Evolutionary conservation across 441 rosid genomes (phyloP).

Genomic region (Corymbia calophylla): DNA sequence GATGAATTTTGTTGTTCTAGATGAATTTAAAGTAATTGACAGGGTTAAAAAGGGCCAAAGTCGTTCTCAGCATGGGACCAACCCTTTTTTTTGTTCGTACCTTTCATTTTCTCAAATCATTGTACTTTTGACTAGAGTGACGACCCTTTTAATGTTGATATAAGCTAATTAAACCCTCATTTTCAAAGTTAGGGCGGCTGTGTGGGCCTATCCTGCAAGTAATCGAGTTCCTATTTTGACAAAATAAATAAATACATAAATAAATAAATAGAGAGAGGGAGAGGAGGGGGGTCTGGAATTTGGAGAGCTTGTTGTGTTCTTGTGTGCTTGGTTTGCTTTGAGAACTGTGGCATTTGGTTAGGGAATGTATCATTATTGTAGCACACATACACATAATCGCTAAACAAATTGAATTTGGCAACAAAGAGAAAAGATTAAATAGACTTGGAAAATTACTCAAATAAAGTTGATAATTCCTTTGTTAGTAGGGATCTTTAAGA

Average conservation of each 20-base stretch:
- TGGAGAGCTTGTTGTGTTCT: background rate
- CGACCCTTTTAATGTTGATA: rapidly evolving
- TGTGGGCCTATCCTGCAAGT: background rate
- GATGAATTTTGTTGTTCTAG: background rate
- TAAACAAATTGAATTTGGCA: background rate
- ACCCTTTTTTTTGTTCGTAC: too few relatives aligned
- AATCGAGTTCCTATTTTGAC: background rate
- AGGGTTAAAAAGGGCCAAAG: background rate
- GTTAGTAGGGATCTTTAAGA: background rate
- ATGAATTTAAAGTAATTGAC: background rate
- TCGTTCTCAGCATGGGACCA: background rate
- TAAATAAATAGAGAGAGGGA: too few relatives aligned
- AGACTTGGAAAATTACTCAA: background rate
- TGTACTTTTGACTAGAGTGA: background rate
- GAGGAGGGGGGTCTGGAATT: background rate
- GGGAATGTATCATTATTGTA: background rate
- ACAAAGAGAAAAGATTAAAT: background rate
- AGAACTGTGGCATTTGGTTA: background rate
- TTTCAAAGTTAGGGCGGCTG: background rate
- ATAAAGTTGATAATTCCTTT: background rate
- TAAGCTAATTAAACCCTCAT: background rate
- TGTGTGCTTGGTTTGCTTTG: background rate
- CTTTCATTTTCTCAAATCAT: too few relatives aligned
- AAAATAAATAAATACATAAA: too few relatives aligned
- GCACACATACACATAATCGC: background rate